Base-by-base conservation (phyloP, 331 rosid species). In the Cydonia oblonga region DNA sequence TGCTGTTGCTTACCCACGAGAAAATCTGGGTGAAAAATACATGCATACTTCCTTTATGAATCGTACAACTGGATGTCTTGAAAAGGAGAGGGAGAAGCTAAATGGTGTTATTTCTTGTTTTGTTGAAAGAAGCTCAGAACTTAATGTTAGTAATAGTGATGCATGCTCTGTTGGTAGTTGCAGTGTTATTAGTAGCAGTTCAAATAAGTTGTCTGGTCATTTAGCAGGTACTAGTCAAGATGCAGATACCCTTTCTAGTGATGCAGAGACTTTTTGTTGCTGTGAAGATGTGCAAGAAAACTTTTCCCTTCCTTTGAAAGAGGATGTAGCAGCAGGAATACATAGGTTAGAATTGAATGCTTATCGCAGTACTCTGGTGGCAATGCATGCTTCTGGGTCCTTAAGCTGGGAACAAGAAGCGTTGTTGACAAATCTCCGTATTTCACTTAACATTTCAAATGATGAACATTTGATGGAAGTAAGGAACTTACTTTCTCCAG, bases 401-500 rank as follows among this genome's bases (percentile, higher is more conserved):
- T 81, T 95, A 83, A 95, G 90, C 78, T 95, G 97, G 98, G 97
- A 89, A 78, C 82, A 91, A 38, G 91, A 89, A 88, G 90, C 72
- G 51, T 73, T 86, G 67, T 78, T 95, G 86, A 91, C 98, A 68
- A 88, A 83, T 71, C 92, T 95, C 76, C 97, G 98, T 38, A 84
- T 84, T 70, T 82, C 89, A 72, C 96, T 95, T 66, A 83, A 88
- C 80, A 85, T 95, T 72, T 87, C 98, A 32, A 89, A 91, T 78
- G 98, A 95, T 82, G 97, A 91, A 85, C 95, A 95, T 85, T 81
- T 84, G 96, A 84, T 71, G 75, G 96, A 87, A 87, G 72, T 95
- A 80, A 87, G 83, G 86, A 83, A 80, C 72, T 78, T 95, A 84
- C 83, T 88, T 73, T 91, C 96, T 24, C 66, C 81, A 81, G 76